phyloP scores from a whole-genome alignment of 768 basidiomycete species.

The Mycena leptocephala region DNA sequence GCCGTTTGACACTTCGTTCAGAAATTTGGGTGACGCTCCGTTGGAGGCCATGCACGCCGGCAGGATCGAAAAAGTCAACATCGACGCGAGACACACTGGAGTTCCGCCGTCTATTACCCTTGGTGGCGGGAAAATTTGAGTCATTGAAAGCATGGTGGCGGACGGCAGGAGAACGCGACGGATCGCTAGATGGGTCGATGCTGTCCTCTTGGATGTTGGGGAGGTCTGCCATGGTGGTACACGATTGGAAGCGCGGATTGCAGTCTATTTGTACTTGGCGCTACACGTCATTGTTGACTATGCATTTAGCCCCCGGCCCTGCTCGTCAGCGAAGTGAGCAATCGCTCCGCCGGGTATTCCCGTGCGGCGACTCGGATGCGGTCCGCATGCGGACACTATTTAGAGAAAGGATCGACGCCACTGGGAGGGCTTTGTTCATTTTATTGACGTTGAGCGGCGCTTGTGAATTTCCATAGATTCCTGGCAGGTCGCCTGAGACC shows the following conservation, averaged over 20 bases:
- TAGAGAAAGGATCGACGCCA: too few relatives aligned
- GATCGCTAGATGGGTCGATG: conserved; percentile 2
- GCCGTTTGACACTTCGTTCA: too few relatives aligned
- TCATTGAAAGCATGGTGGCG: conserved; percentile 2
- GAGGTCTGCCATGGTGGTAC: conserved; percentile 21
- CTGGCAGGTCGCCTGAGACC: too few relatives aligned
- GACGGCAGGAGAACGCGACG: conserved; percentile 15
- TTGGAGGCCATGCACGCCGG: conserved; percentile 54
- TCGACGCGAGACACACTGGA: conserved; percentile 37
- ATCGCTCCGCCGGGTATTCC: not conserved
- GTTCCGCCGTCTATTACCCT: not conserved
- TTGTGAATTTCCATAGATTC: too few relatives aligned
- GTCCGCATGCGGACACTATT: too few relatives aligned
- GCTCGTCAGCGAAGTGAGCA: not conserved
- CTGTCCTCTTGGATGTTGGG: conserved; percentile 32
- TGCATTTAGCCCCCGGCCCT: not conserved
- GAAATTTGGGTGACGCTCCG: conserved; percentile 37
- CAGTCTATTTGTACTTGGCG: not conserved
- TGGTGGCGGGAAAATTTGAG: not conserved
- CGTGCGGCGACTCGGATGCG: too few relatives aligned
- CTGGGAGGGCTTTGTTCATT: too few relatives aligned
- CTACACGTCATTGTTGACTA: not conserved
- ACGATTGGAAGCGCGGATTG: not conserved
- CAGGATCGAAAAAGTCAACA: conserved; percentile 62
- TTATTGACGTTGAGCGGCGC: too few relatives aligned